Evolutionary conservation across 108 stramenopile genomes (phyloP), one percentile per base, ranked within the genome.

Genomic region (Seminavis robusta): DNA sequence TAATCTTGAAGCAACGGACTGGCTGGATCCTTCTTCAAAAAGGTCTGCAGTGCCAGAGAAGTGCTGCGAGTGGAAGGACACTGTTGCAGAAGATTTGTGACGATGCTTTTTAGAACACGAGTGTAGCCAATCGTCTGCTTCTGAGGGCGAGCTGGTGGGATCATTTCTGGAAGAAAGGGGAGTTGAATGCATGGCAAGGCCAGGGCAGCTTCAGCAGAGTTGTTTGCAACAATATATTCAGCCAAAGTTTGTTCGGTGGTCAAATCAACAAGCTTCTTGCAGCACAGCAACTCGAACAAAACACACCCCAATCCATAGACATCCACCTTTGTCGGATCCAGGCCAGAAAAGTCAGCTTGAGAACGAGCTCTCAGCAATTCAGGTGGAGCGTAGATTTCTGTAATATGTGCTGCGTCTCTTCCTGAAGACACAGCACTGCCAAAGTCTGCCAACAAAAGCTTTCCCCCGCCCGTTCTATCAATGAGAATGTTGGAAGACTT

Each of bases 381-480:
- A 13, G 73, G 73, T 19, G 73, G 29, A 17, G 73, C 73, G 52
- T 69, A 74, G 11, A 32, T 24, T 51, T 64, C 59, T 10, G 73
- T 63, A 39, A 74, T 63, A 8, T 56, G 55, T 0, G 57, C 61
- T 26, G 33, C 17, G 36, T 74, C 73, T 57, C 67, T 66, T 13
- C 66, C 71, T 6, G 48, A 46, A 17, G 40, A 21, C 0, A 74
- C 24, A 15, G 73, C 60, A 31, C 65, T 69, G 15, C 73, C 73
- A 41, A 68, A 74, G 38, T 74, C 73, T 20, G 73, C 61, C 1
- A 74, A 34, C 4, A 74, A 30, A 10, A 74, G 29, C 24, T 59
- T 74, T 11, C 71, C 71, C 15, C 71, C 71, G 0, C 7, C 37
- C 1, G 58, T 47, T n/a, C 56, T 34, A 56, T 73, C 71, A 55